These are phyloP conservation scores for Brachypodium distachyon DNA, from an alignment of 202 grass and related monocot species.

Conservation along the genomic window DNA sequence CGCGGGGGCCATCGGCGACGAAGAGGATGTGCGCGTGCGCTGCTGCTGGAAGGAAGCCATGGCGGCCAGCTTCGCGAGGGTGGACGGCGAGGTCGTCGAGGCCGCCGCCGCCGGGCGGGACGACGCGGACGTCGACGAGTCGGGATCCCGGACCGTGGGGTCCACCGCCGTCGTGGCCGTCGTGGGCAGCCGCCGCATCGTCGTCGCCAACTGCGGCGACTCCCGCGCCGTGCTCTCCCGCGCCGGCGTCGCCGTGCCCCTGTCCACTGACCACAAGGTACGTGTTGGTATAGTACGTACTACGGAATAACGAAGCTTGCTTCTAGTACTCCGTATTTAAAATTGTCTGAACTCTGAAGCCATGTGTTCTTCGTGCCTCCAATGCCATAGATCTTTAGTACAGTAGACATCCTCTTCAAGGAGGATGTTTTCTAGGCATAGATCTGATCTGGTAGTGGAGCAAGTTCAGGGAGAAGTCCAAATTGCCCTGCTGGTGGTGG, in stretches of 20 bases:
- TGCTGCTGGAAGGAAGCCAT: slow-evolving; percentile 49
- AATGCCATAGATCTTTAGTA: background rate
- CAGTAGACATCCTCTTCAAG: background rate
- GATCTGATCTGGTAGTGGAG: background rate
- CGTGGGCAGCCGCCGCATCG: slow-evolving; percentile 51
- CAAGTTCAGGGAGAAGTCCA: too few relatives aligned
- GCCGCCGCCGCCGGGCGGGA: background rate
- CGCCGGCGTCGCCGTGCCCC: slow-evolving; percentile 45
- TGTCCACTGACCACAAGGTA: slow-evolving; percentile 94
- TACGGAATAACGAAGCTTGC: too few relatives aligned
- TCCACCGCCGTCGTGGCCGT: slow-evolving; percentile 85
- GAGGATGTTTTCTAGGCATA: background rate
- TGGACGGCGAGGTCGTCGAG: slow-evolving; percentile 53
- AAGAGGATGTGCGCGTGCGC: rapidly evolving
- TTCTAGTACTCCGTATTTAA: too few relatives aligned
- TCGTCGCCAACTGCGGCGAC: slow-evolving; percentile 92
- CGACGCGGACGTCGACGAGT: background rate
- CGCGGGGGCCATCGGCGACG: background rate
- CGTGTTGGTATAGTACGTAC: too few relatives aligned
- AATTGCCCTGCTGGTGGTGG: background rate
- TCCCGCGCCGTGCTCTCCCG: slow-evolving; percentile 79
- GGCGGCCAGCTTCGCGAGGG: slow-evolving; percentile 48
- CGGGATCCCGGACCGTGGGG: slow-evolving; percentile 33
- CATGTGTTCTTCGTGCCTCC: background rate
- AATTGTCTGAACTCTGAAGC: too few relatives aligned